A percentile compares a stretch with the other conserved stretches of the same genome.
phyloP scores from a whole-genome alignment of 139 green algal genomes.

The Chlamydomonas sp. region DNA sequence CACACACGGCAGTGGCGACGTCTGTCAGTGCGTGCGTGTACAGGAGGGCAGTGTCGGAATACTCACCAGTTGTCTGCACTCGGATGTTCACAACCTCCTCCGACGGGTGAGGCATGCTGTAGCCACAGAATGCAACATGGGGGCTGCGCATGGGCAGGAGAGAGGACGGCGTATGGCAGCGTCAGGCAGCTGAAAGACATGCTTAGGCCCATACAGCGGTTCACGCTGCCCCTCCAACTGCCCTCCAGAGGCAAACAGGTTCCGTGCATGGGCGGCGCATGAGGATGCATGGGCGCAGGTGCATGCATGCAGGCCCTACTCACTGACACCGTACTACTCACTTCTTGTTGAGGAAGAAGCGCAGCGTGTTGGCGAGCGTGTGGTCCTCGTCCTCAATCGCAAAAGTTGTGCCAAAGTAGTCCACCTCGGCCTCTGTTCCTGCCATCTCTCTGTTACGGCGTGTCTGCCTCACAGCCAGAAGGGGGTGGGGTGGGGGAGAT shows the following conservation, averaged over 20 bases:
- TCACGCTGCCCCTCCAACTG: background rate
- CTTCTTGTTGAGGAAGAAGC: slow-evolving; percentile 81
- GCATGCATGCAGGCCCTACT: background rate
- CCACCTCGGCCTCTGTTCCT: background rate
- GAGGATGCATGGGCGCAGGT: too few relatives aligned
- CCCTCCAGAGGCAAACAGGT: background rate
- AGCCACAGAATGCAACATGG: slow-evolving; percentile 68
- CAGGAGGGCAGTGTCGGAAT: background rate
- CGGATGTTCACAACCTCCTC: slow-evolving; percentile 75
- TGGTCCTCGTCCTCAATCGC: slow-evolving; percentile 74
- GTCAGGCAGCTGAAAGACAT: too few relatives aligned
- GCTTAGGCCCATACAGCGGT: background rate
- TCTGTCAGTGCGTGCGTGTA: background rate
- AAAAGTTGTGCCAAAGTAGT: slow-evolving; percentile 56
- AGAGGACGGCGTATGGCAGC: too few relatives aligned
- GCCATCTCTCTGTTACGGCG: too few relatives aligned
- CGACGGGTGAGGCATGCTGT: slow-evolving; percentile 77
- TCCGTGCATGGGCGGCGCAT: background rate
- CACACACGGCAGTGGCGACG: background rate
- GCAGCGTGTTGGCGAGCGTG: slow-evolving; percentile 74
- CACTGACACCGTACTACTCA: slow-evolving; percentile 24
- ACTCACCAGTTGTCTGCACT: slow-evolving; percentile 71
- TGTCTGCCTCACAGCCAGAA: too few relatives aligned
- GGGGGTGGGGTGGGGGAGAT: too few relatives aligned
- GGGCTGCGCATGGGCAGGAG: too few relatives aligned